Conservation (phyloP, 768 basidiomycete genomes). For the Mycena filopes region DNA sequence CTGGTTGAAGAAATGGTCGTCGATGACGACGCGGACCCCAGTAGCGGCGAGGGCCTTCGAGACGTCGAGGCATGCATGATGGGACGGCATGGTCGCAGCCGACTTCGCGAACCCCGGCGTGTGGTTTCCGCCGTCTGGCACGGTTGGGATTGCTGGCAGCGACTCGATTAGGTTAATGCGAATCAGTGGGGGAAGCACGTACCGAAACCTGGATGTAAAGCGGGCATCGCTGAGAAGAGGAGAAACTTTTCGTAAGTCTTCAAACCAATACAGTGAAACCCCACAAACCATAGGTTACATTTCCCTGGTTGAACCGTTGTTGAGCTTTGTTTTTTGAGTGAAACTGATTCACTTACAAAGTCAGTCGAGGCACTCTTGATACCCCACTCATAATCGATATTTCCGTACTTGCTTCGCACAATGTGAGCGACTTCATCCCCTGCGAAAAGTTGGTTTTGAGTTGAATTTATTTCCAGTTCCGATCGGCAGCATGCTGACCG, state of each 20-base stretch:
- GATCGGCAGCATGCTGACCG: slow-evolving; percentile 50
- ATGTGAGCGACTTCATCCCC: slow-evolving; percentile 74
- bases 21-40: slow-evolving; percentile 75
- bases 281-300: slow-evolving; percentile 75
- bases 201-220: slow-evolving; percentile 79
- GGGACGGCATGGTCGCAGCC: slow-evolving; percentile 68
- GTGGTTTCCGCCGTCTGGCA: slow-evolving; percentile 80
- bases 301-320: slow-evolving; percentile 58
- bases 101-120: slow-evolving; percentile 74
- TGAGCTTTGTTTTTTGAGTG: background rate
- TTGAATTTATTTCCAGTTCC: too few species aligned
- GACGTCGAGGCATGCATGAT: slow-evolving; percentile 73
- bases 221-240: background rate
- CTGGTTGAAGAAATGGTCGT: slow-evolving; percentile 69
- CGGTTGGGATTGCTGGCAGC: slow-evolving; percentile 79
- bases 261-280: too few species aligned
- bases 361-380: slow-evolving; percentile 82
- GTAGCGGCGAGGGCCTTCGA: slow-evolving; percentile 78
- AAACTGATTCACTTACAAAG: slow-evolving; percentile 66
- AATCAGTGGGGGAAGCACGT: slow-evolving; percentile 18
- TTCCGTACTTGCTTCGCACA: slow-evolving; percentile 68
- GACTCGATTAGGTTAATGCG: background rate
- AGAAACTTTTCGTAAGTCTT: too few species aligned
- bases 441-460: slow-evolving; percentile 37
- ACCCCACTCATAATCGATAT: slow-evolving; percentile 73